These are phyloP conservation scores for Smallanthus sonchifolius DNA, from an alignment of 129 eudicot genomes.

Conservation along the genomic window DNA sequence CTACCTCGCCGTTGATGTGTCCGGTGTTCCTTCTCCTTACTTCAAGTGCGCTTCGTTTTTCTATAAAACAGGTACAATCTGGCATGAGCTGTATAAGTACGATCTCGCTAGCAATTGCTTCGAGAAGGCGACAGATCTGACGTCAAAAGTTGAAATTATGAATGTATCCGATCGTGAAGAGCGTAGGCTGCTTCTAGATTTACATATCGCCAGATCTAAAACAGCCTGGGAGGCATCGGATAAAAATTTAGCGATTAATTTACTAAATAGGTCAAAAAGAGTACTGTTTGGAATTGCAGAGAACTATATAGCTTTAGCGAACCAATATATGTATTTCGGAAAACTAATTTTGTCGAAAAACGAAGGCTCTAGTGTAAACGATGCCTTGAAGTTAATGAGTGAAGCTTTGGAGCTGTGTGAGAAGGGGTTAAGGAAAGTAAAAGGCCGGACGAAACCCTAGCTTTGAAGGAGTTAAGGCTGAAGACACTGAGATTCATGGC, in stretches of 20 bases:
- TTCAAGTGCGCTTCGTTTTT: conserved; percentile 67
- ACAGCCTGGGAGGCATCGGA: conserved; percentile 79
- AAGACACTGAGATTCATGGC: conserved; percentile 84
- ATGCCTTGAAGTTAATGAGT: conserved; percentile 80
- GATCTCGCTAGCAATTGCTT: conserved; percentile 67
- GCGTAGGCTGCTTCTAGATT: conserved; percentile 59
- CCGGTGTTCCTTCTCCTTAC: conserved; percentile 73
- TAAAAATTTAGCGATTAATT: conserved; percentile 49
- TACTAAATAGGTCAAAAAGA: conserved; percentile 62
- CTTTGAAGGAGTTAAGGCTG: conserved; percentile 57
- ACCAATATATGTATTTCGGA: conserved; percentile 71
- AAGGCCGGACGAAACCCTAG: conserved; percentile 61
- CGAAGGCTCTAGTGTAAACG: conserved; percentile 41
- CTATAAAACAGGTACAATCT: conserved; percentile 67
- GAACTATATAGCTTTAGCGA: conserved; percentile 50
- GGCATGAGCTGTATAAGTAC: conserved; percentile 58
- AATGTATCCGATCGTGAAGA: conserved; percentile 51
- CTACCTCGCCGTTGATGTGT: conserved; percentile 52
- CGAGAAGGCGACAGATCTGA: conserved; percentile 73
- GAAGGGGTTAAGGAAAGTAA: conserved; percentile 73
- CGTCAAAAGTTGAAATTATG: conserved; percentile 43
- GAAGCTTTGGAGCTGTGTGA: conserved; percentile 88
- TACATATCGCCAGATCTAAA: conserved; percentile 65
- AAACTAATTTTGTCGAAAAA: conserved; percentile 43
- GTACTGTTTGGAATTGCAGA: conserved; percentile 51